phyloP scores from a whole-genome alignment of 495 filamentous ascomycete genomes.

The Podospora pseudoanserina region DNA sequence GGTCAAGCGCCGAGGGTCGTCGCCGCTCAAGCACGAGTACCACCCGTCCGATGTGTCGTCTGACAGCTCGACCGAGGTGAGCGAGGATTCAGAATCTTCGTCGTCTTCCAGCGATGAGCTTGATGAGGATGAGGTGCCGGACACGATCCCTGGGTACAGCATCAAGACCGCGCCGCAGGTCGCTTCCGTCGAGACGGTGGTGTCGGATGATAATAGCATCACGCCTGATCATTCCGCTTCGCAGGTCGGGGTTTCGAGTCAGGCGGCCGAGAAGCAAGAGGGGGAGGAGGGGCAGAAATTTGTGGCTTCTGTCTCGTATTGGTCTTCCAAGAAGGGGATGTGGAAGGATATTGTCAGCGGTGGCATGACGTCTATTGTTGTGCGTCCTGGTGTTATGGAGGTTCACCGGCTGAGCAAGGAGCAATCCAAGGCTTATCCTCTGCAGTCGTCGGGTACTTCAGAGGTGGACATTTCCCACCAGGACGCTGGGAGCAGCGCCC shows the following conservation, averaged over 20 bases:
- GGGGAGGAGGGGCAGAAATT: constrained; percentile 56
- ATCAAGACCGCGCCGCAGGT: constrained; percentile 33
- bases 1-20: constrained; percentile 72
- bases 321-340: constrained; percentile 69
- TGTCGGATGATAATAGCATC: constrained; percentile 50
- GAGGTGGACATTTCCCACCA: constrained; percentile 39
- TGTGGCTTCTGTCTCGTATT: constrained; percentile 76
- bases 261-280: constrained; percentile 45
- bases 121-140: constrained; percentile 49
- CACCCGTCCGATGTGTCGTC: constrained; percentile 74
- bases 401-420: constrained; percentile 63
- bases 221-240: constrained; percentile 75
- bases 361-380: constrained; percentile 65
- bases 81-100: constrained; percentile 42
- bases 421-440: constrained; percentile 40
- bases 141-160: constrained; percentile 48
- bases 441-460: constrained; percentile 36
- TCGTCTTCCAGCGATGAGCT: constrained; percentile 50
- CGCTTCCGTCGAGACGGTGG: constrained; percentile 25
- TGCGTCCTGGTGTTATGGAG: constrained; percentile 83
- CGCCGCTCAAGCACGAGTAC: constrained; percentile 96
- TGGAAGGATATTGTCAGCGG: constrained; percentile 74
- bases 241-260: constrained; percentile 57
- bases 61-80: constrained; percentile 47
- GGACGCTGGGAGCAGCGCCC: constrained; percentile 40